These are phyloP conservation scores for Ogataea paraovalis DNA, from an alignment of 805 yeast species.

Conservation along the genomic window DNA sequence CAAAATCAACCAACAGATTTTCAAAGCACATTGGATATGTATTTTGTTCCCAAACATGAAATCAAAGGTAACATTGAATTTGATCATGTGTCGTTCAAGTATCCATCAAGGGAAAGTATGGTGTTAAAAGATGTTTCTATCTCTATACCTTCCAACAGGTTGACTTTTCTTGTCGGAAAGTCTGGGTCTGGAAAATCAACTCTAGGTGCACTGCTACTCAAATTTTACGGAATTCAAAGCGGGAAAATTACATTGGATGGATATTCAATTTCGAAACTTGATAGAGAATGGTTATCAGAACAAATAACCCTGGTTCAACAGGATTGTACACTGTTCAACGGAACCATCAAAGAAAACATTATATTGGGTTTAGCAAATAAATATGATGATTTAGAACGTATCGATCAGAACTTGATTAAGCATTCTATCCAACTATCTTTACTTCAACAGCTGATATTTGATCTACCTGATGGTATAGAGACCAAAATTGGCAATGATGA, in stretches of 20 bases:
- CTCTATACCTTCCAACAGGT: conserved; percentile 38
- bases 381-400: conserved; percentile 7
- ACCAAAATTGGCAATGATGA: conserved; percentile 42
- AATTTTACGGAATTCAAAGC: conserved; percentile 47
- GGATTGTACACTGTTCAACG: conserved; percentile 59
- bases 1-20: neutral
- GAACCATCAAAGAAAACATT: conserved; percentile 60
- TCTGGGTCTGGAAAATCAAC: conserved; percentile 97
- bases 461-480: conserved; percentile 52
- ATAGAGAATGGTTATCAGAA: conserved; percentile 49
- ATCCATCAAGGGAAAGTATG: conserved; percentile 50
- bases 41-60: conserved; percentile 21
- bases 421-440: conserved; percentile 52
- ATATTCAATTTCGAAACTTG: conserved; percentile 38
- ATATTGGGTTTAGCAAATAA: conserved; percentile 22
- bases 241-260: conserved; percentile 66
- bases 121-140: conserved; percentile 49
- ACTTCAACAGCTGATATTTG: conserved; percentile 44
- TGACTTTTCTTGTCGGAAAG: conserved; percentile 71
- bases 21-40: neutral
- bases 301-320: conserved; percentile 77
- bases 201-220: conserved; percentile 55
- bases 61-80: conserved; percentile 51
- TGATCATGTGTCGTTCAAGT: conserved; percentile 54
- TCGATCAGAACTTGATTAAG: conserved; percentile 27